Conservation (phyloP, 345 rosid species). For the Camelina hispida region DNA sequence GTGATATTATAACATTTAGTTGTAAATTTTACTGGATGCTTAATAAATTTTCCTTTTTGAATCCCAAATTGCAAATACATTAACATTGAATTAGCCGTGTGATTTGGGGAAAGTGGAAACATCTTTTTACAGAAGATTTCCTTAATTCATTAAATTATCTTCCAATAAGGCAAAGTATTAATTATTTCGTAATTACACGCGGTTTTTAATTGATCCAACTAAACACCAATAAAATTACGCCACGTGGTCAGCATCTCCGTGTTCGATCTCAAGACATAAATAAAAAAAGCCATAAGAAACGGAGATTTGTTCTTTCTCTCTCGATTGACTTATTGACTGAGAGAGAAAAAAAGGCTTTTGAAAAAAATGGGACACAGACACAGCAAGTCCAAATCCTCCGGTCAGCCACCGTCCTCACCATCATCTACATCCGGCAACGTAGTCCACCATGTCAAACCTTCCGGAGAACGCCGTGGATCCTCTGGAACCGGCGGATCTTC, state of each 20-base stretch:
- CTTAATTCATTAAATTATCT: not conserved
- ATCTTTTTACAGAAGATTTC: not conserved
- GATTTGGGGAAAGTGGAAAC: not conserved
- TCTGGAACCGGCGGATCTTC: conserved; percentile 26
- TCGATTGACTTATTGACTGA: conserved; percentile 43
- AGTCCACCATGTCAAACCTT: conserved; percentile 29
- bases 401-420: conserved; percentile 43
- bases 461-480: conserved; percentile 39
- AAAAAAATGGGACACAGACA: conserved; percentile 43
- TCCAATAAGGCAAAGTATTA: not conserved
- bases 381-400: conserved; percentile 48
- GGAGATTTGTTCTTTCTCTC: conserved; percentile 9
- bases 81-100: conserved; percentile 17
- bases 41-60: not conserved
- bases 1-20: too few species aligned
- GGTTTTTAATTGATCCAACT: not conserved
- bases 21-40: not conserved
- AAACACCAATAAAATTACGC: not conserved
- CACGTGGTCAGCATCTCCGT: conserved; percentile 24
- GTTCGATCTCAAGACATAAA: conserved; percentile 36
- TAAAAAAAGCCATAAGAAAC: conserved; percentile 7
- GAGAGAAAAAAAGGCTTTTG: conserved; percentile 22
- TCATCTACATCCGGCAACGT: conserved; percentile 40
- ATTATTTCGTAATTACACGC: not conserved
- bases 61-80: not conserved